Evolutionary conservation across 225 moss, liverwort and hornwort genomes (phyloP), one percentile per base, ranked within the genome.

Genomic region (Ulota crispa): DNA sequence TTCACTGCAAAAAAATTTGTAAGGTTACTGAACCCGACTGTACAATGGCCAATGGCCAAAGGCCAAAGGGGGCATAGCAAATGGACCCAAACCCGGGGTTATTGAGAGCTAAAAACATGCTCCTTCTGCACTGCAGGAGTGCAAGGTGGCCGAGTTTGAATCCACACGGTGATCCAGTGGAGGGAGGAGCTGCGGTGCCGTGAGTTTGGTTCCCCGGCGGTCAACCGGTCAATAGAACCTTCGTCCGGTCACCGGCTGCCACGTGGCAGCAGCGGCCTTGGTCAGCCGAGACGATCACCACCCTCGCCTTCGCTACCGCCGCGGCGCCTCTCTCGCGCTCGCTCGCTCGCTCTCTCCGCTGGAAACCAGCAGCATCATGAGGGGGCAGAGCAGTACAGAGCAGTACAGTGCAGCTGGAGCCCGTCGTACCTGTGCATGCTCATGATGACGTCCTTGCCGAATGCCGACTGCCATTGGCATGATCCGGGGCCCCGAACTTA

Each of bases 361-460:
- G 9, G 18, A 34, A 8, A 21, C 21, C 26, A 19, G 67, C 26
- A 19, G 67, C 77, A 23, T 8, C 36, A 2, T 47, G n/a, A 45
- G 23, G 52, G 3, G 19, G 67, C 14, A 64, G 31, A 47, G 31
- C 15, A 4, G n/a, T 39, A 24, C 5, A 28, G 1, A 14, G n/a
- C n/a, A 45, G 45, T 14, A 45, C 45, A 7, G 31, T 0, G 34
- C 16, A 15, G 20, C 27, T 9, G 7, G 36, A 1, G 65, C 45
- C 26, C 42, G 16, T 16, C 24, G 7, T 16, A 16, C 9, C 43
- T 16, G 27, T 24, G 27, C 16, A 50, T 27, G 68, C 45, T 70
- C 70, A 60, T 24, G 60, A 30, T 32, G 57, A 70, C 59, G 79
- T 43, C n/a, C 60, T 70, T 60, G 70, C 79, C 68, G 79, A 69